Evolutionary conservation across 768 basidiomycete species (phyloP).

Genomic region (Hygrophoropsis aurantiaca): DNA sequence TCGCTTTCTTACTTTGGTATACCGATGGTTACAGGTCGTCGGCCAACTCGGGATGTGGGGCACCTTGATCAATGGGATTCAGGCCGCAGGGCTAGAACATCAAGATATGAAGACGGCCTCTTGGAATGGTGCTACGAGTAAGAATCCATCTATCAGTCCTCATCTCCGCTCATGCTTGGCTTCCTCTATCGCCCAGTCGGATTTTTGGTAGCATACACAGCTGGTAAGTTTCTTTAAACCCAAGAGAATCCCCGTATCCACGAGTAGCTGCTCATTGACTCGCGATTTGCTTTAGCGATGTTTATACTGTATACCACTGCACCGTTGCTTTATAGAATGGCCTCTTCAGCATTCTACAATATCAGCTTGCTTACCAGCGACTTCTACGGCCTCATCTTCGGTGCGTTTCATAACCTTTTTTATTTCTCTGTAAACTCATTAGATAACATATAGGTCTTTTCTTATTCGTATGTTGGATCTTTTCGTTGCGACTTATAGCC

Average conservation of each 20-base stretch:
- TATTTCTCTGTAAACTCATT: slow-evolving; percentile 4
- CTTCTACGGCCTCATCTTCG: slow-evolving; percentile 85
- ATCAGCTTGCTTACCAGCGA: slow-evolving; percentile 84
- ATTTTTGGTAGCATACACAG: slow-evolving; percentile 51
- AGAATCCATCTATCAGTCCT: slow-evolving; percentile 40
- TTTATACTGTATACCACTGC: slow-evolving; percentile 83
- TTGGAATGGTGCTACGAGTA: slow-evolving; percentile 75
- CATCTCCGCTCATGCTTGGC: background rate
- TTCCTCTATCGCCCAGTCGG: slow-evolving; percentile 40
- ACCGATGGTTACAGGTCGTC: slow-evolving; percentile 51
- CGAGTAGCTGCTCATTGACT: background rate
- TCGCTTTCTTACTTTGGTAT: slow-evolving; percentile 1
- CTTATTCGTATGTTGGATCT: slow-evolving; percentile 43
- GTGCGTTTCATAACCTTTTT: slow-evolving; percentile 13
- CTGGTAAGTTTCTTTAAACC: slow-evolving; percentile 24
- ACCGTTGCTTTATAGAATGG: slow-evolving; percentile 81
- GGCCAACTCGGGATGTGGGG: slow-evolving; percentile 89
- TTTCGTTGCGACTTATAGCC: background rate
- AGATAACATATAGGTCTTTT: slow-evolving; percentile 38
- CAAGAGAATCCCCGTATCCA: too few species aligned
- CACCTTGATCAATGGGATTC: slow-evolving; percentile 73
- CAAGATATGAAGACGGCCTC: slow-evolving; percentile 58
- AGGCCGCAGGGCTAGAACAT: slow-evolving; percentile 76
- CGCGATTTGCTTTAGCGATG: slow-evolving; percentile 61
- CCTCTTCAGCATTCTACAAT: slow-evolving; percentile 85